These are phyloP conservation scores for Chimonanthus salicifolius DNA, from an alignment of 164 flowering plant species.

Conservation along the genomic window DNA sequence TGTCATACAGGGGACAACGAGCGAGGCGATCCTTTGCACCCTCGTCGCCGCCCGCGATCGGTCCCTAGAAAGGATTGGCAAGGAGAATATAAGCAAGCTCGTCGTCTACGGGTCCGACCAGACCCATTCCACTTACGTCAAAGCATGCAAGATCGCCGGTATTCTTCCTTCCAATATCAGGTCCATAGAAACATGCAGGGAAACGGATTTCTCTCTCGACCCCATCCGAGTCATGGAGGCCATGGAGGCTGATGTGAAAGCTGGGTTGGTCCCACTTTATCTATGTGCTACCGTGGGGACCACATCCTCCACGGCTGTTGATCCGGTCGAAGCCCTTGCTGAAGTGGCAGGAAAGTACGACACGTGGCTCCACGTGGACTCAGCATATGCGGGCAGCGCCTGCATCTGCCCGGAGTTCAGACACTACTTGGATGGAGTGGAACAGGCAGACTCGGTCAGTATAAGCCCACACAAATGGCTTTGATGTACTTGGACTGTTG, in stretches of 20 bases:
- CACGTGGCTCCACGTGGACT: slow-evolving; percentile 66
- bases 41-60: slow-evolving; percentile 46
- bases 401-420: slow-evolving; percentile 70
- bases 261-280: slow-evolving; percentile 47
- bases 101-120: slow-evolving; percentile 65
- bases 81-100: slow-evolving; percentile 22
- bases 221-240: slow-evolving; percentile 14
- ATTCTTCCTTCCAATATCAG: slow-evolving; percentile 32
- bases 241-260: slow-evolving; percentile 35
- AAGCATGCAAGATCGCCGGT: slow-evolving; percentile 43
- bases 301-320: slow-evolving; percentile 57
- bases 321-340: slow-evolving; percentile 36
- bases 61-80: slow-evolving; percentile 18
- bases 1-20: slow-evolving; percentile 51
- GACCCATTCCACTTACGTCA: slow-evolving; percentile 45
- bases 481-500: slow-evolving; percentile 49
- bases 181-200: slow-evolving; percentile 21
- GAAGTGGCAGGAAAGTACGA: slow-evolving; percentile 32
- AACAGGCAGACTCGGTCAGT: slow-evolving; percentile 46
- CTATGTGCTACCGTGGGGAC: slow-evolving; percentile 54
- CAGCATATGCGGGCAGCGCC: slow-evolving; percentile 56
- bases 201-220: slow-evolving; percentile 25
- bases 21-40: slow-evolving; percentile 48
- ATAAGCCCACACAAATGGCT: slow-evolving; percentile 61
- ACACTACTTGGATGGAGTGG: slow-evolving; percentile 40